A percentile compares a stretch with the other conserved stretches of the same genome.
Evolutionary conservation across 148 eudicot genomes (phyloP).

Genomic region (Rhododendron ferrugineum): DNA sequence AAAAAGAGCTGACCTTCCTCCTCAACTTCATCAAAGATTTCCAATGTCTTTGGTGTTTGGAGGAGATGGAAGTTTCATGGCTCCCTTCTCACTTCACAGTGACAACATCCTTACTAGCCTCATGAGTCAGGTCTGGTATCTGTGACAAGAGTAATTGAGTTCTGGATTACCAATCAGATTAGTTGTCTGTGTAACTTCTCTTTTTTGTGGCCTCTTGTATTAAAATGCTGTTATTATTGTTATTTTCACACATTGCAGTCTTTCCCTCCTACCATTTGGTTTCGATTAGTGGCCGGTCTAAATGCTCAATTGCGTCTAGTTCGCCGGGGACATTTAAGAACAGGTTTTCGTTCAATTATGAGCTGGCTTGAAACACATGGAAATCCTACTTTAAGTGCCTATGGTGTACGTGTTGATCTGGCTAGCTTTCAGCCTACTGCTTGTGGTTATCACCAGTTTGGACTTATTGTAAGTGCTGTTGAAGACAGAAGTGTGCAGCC

Average conservation of each 20-base stretch:
- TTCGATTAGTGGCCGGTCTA: constrained; percentile 83
- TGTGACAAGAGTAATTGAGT: background rate
- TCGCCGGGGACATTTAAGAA: constrained; percentile 55
- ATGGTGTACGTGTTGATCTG: constrained; percentile 71
- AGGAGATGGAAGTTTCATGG: constrained; percentile 96
- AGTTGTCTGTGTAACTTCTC: background rate
- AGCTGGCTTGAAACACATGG: constrained; percentile 81
- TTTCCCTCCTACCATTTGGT: constrained; percentile 88
- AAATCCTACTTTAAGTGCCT: constrained; percentile 50
- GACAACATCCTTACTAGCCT: constrained; percentile 86
- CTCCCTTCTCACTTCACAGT: constrained; percentile 80
- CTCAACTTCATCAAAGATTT: constrained; percentile 67
- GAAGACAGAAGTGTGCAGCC: constrained; percentile 33
- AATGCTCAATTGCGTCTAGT: constrained; percentile 92
- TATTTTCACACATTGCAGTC: constrained; percentile 43
- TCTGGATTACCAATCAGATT: background rate
- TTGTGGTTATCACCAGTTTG: constrained; percentile 77
- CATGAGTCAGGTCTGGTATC: constrained; percentile 68
- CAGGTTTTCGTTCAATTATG: constrained; percentile 50
- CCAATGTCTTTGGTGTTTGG: constrained; percentile 84
- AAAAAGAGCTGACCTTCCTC: constrained; percentile 90
- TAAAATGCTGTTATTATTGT: background rate
- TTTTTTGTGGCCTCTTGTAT: background rate
- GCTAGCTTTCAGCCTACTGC: constrained; percentile 73
- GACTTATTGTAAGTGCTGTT: constrained; percentile 52